Conservation (phyloP, 2,329 filamentous ascomycete species). For the Neofusicoccum sp. region DNA sequence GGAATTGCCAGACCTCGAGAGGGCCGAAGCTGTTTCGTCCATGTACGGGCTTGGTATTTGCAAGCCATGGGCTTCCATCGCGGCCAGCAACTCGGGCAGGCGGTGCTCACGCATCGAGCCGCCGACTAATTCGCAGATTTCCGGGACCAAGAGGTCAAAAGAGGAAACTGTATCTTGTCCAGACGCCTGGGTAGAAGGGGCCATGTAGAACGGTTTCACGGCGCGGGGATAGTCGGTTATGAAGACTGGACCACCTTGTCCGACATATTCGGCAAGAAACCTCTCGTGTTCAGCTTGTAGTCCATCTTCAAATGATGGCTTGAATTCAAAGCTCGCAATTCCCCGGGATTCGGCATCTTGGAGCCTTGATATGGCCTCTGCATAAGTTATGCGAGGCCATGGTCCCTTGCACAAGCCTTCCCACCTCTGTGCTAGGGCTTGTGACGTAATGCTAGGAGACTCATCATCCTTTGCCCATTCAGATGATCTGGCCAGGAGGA, state of each 20-base stretch:
- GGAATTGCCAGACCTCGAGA: neutral
- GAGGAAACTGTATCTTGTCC: constrained; percentile 67
- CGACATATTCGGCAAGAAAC: constrained; percentile 70
- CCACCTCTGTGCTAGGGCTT: constrained; percentile 68
- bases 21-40: neutral
- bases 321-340: constrained; percentile 60
- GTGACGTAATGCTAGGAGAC: constrained; percentile 41
- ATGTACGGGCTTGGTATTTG: constrained; percentile 33
- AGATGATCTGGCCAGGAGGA: constrained; percentile 49
- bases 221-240: constrained; percentile 87
- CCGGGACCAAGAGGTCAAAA: constrained; percentile 85
- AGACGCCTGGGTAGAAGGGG: constrained; percentile 41
- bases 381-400: constrained; percentile 86
- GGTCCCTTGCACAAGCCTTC: constrained; percentile 63
- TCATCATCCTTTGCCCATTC: constrained; percentile 34
- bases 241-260: constrained; percentile 71
- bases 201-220: constrained; percentile 93
- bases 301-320: constrained; percentile 68
- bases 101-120: constrained; percentile 88
- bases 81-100: constrained; percentile 62
- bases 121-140: constrained; percentile 81
- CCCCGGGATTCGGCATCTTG: constrained; percentile 54
- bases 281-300: constrained; percentile 92
- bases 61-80: constrained; percentile 70
- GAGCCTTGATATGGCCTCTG: constrained; percentile 70